Evolutionary conservation across 2,329 filamentous ascomycete genomes (phyloP), one percentile per base, ranked within the genome.

Genomic region (Colletotrichum higginsianum): DNA sequence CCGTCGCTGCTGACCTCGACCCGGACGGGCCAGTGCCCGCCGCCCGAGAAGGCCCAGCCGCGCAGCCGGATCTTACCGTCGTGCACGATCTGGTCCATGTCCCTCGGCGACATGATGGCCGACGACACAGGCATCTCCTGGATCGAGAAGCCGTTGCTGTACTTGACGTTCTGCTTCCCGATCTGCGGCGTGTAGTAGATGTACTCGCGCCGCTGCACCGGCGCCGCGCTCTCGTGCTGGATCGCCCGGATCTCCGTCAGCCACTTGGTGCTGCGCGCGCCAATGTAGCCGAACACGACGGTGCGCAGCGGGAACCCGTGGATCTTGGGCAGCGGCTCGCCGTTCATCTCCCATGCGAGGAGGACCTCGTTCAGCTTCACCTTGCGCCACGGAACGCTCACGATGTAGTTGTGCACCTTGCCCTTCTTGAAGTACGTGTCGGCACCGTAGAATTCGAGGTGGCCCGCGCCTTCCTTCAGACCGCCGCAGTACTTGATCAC

Each of bases 391-490:
- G 92, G 91, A 0, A 93, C 89, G 21, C 86, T 89, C 60, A 93
- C 90, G 23, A 87, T 84, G 75, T 93, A 94, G 79, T 94, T 94
- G 81, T 88, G 88, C 0, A 87, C 85, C 52, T 91, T 81, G 16
- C 87, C 85, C 63, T 90, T 88, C 79, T 94, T 93, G 83, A 93
- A 92, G 76, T 94, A 94, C 0, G 91, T 92, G 68, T 94, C 92
- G 1, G 90, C 91, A 0, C 92, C 92, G 67, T 88, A 90, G 55
- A 94, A 86, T 75, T 94, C 91, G 26, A 94, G 79, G 73, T 94
- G 90, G 67, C 89, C 87, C 0, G 84, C 89, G 1, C 83, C 82
- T 18, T 82, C 82, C 2, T 77, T 74, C 2, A 93, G 80, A 0
- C 91, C 92, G 3, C 91, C 92, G 73, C 92, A 94, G 74, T 89